A percentile compares a stretch with the other conserved stretches of the same genome.
phyloP scores from a whole-genome alignment of 441 rosid genomes.

The Theobroma grandiflorum region DNA sequence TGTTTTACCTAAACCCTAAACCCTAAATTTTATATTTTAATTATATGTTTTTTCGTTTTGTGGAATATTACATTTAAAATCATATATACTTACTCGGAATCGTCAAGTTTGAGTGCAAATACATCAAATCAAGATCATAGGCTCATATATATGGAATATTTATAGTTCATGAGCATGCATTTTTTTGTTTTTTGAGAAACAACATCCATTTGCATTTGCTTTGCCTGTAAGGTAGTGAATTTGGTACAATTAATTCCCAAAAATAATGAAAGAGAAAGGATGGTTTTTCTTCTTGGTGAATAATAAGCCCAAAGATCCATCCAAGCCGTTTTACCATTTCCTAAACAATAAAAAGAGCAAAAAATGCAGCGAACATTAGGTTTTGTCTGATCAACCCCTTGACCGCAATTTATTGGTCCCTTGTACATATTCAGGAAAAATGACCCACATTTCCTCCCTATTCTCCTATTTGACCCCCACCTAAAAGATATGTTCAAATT shows the following conservation, averaged over 20 bases:
- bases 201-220: background rate
- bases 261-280: background rate
- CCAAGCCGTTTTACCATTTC: background rate
- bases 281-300: background rate
- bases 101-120: too few relatives aligned
- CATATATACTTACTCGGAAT: too few relatives aligned
- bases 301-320: background rate
- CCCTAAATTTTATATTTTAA: too few relatives aligned
- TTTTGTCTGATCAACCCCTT: background rate
- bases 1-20: too few relatives aligned
- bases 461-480: background rate
- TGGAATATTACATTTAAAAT: too few relatives aligned
- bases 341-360: background rate
- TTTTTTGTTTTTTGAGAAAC: too few relatives aligned
- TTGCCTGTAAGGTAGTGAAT: background rate
- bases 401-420: background rate
- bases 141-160: too few relatives aligned
- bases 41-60: too few relatives aligned
- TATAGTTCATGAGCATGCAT: too few relatives aligned
- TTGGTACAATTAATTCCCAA: conserved; percentile 18
- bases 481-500: background rate
- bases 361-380: conserved; percentile 4
- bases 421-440: background rate
- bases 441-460: background rate
- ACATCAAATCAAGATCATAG: too few relatives aligned